Evolutionary conservation across 73 alveolate species (phyloP).

Genomic region (Paramecium tetraurelia): DNA sequence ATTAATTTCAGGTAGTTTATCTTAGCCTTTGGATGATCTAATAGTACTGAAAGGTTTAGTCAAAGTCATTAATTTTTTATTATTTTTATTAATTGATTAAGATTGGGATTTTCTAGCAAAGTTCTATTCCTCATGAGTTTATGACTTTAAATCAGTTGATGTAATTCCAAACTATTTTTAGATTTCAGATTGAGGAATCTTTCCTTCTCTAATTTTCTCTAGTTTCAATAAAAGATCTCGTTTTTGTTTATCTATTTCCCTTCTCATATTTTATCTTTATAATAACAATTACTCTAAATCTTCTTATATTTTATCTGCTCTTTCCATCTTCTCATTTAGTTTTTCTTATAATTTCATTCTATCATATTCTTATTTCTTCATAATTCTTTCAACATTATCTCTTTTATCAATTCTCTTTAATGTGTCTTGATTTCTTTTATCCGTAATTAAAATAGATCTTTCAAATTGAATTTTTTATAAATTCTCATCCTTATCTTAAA

Average conservation of each 20-base stretch:
- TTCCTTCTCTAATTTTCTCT: slow-evolving; percentile 44
- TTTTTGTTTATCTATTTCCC: slow-evolving; percentile 36
- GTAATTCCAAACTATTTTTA: slow-evolving; percentile 18
- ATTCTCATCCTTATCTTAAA: slow-evolving; percentile 13
- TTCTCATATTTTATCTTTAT: slow-evolving; percentile 43
- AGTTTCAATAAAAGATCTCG: not conserved
- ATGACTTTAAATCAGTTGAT: not conserved
- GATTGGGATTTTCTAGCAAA: slow-evolving; percentile 19
- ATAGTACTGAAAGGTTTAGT: not conserved
- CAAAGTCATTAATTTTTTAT: not conserved
- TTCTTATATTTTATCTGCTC: slow-evolving; percentile 47
- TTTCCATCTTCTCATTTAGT: slow-evolving; percentile 26
- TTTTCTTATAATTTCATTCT: slow-evolving; percentile 36
- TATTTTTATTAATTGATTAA: not conserved
- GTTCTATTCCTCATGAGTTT: not conserved
- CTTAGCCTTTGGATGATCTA: not conserved
- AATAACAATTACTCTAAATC: not conserved
- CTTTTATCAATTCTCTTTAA: slow-evolving; percentile 11
- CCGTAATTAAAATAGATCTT: not conserved
- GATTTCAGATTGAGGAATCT: slow-evolving; percentile 17
- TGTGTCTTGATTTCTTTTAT: slow-evolving; percentile 32
- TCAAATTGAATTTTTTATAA: slow-evolving; percentile 21
- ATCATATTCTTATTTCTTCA: slow-evolving; percentile 45
- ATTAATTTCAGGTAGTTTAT: not conserved
- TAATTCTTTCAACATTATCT: slow-evolving; percentile 45